A percentile compares a stretch with the other conserved stretches of the same genome.
Evolutionary conservation across 2,329 filamentous ascomycete genomes (phyloP).

Genomic region (Allantophomopsis cytisporea): DNA sequence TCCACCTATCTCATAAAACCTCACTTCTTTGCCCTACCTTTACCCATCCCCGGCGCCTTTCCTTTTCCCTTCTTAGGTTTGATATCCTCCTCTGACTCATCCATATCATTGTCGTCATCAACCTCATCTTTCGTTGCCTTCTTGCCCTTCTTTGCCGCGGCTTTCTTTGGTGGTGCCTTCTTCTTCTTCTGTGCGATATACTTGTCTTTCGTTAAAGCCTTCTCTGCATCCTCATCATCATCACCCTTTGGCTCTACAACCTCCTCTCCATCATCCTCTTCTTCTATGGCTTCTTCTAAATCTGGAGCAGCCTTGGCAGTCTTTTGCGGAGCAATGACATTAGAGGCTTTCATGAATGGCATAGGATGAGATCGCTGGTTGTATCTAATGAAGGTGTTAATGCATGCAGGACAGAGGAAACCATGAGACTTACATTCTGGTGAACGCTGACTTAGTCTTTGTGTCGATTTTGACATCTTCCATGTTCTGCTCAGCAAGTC

Average conservation of each 20-base stretch:
- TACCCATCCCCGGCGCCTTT: neutral
- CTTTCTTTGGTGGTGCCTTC: neutral
- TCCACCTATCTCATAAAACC: neutral
- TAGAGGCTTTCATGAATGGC: slow-evolving; percentile 91
- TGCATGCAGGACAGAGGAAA: neutral
- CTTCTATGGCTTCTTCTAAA: slow-evolving; percentile 90
- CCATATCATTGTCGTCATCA: neutral
- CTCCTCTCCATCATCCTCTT: slow-evolving; percentile 67
- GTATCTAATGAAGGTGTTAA: slow-evolving; percentile 40
- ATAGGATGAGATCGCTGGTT: slow-evolving; percentile 78
- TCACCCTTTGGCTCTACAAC: slow-evolving; percentile 34
- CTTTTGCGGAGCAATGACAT: slow-evolving; percentile 59
- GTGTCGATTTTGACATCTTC: slow-evolving; percentile 65
- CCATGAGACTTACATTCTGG: slow-evolving; percentile 53
- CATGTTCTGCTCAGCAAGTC: slow-evolving; percentile 72
- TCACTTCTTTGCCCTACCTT: neutral
- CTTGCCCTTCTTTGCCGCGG: neutral
- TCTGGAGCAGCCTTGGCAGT: slow-evolving; percentile 69
- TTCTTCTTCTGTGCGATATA: slow-evolving; percentile 72
- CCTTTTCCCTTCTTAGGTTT: neutral
- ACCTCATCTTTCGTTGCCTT: neutral
- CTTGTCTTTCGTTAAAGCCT: slow-evolving; percentile 82
- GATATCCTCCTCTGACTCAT: neutral
- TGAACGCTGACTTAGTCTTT: slow-evolving; percentile 82
- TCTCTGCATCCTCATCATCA: slow-evolving; percentile 56